phyloP scores from a whole-genome alignment of 768 basidiomycete species.

The Xerocomellus chrysenteron region DNA sequence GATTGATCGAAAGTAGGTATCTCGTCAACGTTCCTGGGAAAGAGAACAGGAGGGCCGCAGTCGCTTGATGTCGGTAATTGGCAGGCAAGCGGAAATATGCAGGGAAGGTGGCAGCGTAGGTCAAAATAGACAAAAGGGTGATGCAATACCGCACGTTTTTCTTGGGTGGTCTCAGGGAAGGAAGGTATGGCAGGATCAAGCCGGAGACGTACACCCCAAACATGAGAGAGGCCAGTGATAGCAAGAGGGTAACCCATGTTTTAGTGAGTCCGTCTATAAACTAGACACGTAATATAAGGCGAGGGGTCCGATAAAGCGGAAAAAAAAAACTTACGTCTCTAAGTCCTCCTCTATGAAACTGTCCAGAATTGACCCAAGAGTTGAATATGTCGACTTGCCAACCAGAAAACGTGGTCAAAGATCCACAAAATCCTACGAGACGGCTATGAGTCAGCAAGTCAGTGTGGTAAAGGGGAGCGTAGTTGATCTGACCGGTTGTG shows the following conservation, averaged over 20 bases:
- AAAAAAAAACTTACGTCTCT: constrained; percentile 55
- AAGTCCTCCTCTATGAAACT: constrained; percentile 59
- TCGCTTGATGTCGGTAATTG: constrained; percentile 72
- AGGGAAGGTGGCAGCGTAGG: constrained; percentile 74
- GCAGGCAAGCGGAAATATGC: constrained; percentile 74
- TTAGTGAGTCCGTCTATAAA: constrained; percentile 85
- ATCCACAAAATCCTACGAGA: constrained; percentile 83
- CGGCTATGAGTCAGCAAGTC: not conserved
- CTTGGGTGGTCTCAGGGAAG: constrained; percentile 41
- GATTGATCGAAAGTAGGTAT: constrained; percentile 66
- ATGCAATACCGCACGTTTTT: constrained; percentile 48
- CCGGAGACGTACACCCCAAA: constrained; percentile 70
- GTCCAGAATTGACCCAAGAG: constrained; percentile 74
- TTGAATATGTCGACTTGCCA: constrained; percentile 91
- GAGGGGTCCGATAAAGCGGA: not conserved
- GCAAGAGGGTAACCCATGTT: constrained; percentile 71
- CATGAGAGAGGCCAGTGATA: constrained; percentile 73
- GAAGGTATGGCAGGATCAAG: constrained; percentile 41
- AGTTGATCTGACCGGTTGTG: constrained; percentile 64
- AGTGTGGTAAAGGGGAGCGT: not conserved
- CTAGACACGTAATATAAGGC: constrained; percentile 40
- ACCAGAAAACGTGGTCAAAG: constrained; percentile 92
- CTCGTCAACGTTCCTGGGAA: constrained; percentile 88
- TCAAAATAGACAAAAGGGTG: constrained; percentile 55
- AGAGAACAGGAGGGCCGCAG: constrained; percentile 84